Conservation (phyloP, 257 asterid genomes). For the Nicotiana undulata region DNA sequence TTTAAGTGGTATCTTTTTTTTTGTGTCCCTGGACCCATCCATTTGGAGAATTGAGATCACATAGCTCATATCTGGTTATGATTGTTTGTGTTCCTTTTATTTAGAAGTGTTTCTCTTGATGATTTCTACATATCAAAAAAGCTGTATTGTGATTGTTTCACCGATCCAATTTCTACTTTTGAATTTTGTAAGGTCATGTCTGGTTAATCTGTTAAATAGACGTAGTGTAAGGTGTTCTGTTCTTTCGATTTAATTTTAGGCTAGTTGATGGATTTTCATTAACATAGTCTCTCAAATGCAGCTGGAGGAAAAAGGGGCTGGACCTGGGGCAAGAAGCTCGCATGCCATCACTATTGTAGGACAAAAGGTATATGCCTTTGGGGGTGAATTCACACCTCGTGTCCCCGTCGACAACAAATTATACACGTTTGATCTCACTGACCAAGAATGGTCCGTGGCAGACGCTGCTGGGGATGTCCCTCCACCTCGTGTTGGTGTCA, state of each 20-base stretch:
- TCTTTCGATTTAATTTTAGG: neutral
- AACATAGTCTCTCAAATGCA: conserved; percentile 22
- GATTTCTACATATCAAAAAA: neutral
- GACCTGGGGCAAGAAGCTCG: conserved; percentile 94
- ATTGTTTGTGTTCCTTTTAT: too few species aligned
- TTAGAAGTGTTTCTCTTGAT: neutral
- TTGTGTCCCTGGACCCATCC: neutral
- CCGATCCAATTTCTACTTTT: neutral
- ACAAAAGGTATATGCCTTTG: conserved; percentile 60
- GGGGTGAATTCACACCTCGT: conserved; percentile 83
- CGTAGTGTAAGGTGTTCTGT: neutral
- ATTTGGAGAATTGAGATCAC: neutral
- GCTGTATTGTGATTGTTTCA: neutral
- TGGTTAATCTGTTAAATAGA: neutral
- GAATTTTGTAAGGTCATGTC: neutral
- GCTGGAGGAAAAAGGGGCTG: conserved; percentile 66
- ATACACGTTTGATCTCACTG: conserved; percentile 48
- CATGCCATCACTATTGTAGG: conserved; percentile 83
- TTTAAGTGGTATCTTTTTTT: neutral
- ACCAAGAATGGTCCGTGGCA: conserved; percentile 57
- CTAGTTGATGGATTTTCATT: neutral
- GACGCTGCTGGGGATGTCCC: conserved; percentile 61
- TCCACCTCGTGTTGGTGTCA: conserved; percentile 88
- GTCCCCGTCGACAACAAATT: conserved; percentile 77
- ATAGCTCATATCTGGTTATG: too few species aligned